Evolutionary conservation across 306 rosid species (phyloP), one percentile per base, ranked within the genome.

Genomic region (Prunus padus): DNA sequence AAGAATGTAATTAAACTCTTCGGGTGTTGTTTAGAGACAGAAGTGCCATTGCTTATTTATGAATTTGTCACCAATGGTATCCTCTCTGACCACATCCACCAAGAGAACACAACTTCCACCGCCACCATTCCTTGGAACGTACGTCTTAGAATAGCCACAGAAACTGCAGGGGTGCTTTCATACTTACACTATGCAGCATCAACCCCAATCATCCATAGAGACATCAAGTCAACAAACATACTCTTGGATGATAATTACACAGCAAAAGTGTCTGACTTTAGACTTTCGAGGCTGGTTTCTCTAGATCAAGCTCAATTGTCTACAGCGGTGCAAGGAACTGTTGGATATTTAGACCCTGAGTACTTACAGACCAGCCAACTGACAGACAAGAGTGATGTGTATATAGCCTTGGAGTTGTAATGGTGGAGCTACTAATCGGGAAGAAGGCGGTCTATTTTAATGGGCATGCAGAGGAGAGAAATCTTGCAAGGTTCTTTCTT

Each of bases 361-460:
- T 78, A 82, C 71, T 55, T 82, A 49, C 80, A 51, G 3, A 78
- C 71, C 3, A 77, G 62, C n/a, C 79, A 82, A 60, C 61, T 82
- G 11, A 77, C 82, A 3, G 83, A 77, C 44, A 82, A 85, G 26
- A 85, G 86, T n/a, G 81, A 77, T 63, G 81, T 86, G 9, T 86
- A 77, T 86, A 77, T 46, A 86, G 85, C 76, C 82, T 82, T 25
- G 85, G 89, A 18, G 85, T 86, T 46, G 85, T 83, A 0, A 71
- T 84, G 3, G 72, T 69, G 3, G 80, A 84, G 67, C 55, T 84
- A 55, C 64, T 84, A 47, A 84, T 78, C 2, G 75, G 82, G 26
- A 73, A 49, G 68, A 77, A 67, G 57, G 84, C 70, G 10, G 55
- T 80, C 26, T 73, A 47, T 10, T 79, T 79, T 44, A 75, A 71